phyloP scores from a whole-genome alignment of 345 rosid genomes.

The Populus davidiana region DNA sequence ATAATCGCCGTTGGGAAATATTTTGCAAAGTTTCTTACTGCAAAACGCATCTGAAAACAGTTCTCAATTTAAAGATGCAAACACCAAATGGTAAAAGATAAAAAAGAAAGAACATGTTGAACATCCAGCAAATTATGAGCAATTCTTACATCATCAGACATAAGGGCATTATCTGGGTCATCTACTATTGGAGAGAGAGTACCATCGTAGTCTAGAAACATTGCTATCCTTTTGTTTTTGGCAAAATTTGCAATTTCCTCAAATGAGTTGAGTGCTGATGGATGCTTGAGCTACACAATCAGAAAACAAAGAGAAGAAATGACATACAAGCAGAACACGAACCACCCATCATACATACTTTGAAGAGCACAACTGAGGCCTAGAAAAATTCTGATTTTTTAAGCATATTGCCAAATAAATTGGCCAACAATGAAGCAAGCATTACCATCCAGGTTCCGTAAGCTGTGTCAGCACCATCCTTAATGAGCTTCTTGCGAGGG shows the following conservation, averaged over 20 bases:
- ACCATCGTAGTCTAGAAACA: constrained; percentile 87
- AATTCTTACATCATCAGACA: constrained; percentile 70
- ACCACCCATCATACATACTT: background rate
- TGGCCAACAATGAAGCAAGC: background rate
- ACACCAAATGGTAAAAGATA: background rate
- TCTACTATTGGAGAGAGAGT: constrained; percentile 94
- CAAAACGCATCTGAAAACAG: constrained; percentile 75
- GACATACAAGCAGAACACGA: background rate
- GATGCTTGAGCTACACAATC: constrained; percentile 62
- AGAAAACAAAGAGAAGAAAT: background rate
- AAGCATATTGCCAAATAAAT: background rate
- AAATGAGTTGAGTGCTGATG: constrained; percentile 73
- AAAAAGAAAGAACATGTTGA: background rate
- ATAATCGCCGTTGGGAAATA: constrained; percentile 89
- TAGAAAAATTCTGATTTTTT: background rate
- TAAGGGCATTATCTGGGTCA: constrained; percentile 71
- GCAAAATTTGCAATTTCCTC: constrained; percentile 54
- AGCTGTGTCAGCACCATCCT: constrained; percentile 61
- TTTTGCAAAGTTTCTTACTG: constrained; percentile 69
- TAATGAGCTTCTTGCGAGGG: constrained; percentile 68
- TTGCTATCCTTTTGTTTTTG: constrained; percentile 66
- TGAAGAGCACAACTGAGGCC: background rate
- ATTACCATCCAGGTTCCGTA: constrained; percentile 77
- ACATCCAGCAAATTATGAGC: background rate
- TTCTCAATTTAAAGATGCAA: background rate